Conservation (phyloP, 129 eudicot species). For the Centrapalus pauciflorus region DNA sequence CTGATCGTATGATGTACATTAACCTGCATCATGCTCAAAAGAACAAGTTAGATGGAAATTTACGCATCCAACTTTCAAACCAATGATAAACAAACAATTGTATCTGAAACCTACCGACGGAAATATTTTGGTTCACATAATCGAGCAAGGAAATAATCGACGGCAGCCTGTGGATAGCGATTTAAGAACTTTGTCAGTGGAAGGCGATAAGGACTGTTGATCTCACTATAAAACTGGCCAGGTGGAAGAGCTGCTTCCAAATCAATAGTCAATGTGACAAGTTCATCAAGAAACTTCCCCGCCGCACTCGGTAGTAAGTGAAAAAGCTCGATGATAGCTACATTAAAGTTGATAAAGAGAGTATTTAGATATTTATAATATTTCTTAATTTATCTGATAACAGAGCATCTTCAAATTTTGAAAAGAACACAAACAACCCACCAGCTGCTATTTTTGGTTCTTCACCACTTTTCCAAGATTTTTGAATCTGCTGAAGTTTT, state of each 20-base stretch:
- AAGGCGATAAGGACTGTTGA: constrained; percentile 95
- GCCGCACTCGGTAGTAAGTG: constrained; percentile 97
- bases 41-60: constrained; percentile 4
- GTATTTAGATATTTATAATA: neutral
- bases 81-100: neutral
- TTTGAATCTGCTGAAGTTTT: constrained; percentile 88
- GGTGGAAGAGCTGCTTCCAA: constrained; percentile 89
- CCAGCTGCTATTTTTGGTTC: constrained; percentile 99
- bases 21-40: constrained; percentile 50
- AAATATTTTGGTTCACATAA: constrained; percentile 86
- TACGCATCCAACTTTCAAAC: neutral
- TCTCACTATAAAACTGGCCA: constrained; percentile 96
- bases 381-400: neutral
- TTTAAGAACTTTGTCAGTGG: constrained; percentile 90
- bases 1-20: constrained; percentile 92
- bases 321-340: constrained; percentile 98
- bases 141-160: constrained; percentile 95
- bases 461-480: constrained; percentile 96
- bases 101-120: constrained; percentile 50
- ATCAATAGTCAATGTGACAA: constrained; percentile 89
- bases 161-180: constrained; percentile 84
- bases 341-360: constrained; percentile 23
- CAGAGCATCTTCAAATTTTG: neutral
- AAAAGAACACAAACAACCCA: constrained; percentile 24
- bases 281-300: constrained; percentile 97